Evolutionary conservation across 257 asterid genomes (phyloP).

Genomic region (Salvia splendens): DNA sequence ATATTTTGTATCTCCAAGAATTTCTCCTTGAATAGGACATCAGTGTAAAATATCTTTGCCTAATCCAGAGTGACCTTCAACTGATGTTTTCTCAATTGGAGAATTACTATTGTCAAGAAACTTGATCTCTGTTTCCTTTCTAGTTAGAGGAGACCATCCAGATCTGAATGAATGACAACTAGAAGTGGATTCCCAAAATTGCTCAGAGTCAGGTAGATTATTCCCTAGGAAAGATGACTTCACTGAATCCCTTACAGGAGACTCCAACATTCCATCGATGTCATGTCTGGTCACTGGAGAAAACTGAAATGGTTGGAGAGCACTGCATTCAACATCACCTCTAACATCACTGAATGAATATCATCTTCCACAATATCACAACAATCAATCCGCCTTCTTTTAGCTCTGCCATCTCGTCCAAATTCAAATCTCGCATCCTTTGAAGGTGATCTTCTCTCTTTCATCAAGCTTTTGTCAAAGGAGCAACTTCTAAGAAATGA

Average conservation of each 20-base stretch:
- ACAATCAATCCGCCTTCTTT: slow-evolving; percentile 39
- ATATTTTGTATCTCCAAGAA: slow-evolving; percentile 28
- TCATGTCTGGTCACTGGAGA: slow-evolving; percentile 45
- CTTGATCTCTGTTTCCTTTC: slow-evolving; percentile 37
- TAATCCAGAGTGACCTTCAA: slow-evolving; percentile 37
- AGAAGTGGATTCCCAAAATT: slow-evolving; percentile 33
- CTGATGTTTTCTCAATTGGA: slow-evolving; percentile 32
- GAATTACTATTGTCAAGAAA: slow-evolving; percentile 41
- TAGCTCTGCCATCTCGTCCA: slow-evolving; percentile 37
- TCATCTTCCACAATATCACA: slow-evolving; percentile 41
- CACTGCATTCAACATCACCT: slow-evolving; percentile 36
- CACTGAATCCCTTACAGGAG: slow-evolving; percentile 32
- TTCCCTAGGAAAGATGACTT: slow-evolving; percentile 37
- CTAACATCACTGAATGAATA: slow-evolving; percentile 32
- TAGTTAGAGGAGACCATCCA: slow-evolving; percentile 44
- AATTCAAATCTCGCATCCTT: slow-evolving; percentile 43
- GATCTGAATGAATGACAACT: slow-evolving; percentile 41
- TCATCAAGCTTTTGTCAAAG: slow-evolving; percentile 40
- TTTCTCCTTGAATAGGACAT: slow-evolving; percentile 40
- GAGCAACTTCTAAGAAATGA: slow-evolving; percentile 55
- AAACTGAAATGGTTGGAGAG: slow-evolving; percentile 36
- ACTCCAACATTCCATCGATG: slow-evolving; percentile 32
- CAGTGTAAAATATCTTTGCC: slow-evolving; percentile 27
- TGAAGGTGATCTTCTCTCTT: slow-evolving; percentile 40
- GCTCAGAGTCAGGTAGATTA: slow-evolving; percentile 35